Evolutionary conservation across 352 stramenopile species (phyloP).

Genomic region (Saprolegnia diclina): DNA sequence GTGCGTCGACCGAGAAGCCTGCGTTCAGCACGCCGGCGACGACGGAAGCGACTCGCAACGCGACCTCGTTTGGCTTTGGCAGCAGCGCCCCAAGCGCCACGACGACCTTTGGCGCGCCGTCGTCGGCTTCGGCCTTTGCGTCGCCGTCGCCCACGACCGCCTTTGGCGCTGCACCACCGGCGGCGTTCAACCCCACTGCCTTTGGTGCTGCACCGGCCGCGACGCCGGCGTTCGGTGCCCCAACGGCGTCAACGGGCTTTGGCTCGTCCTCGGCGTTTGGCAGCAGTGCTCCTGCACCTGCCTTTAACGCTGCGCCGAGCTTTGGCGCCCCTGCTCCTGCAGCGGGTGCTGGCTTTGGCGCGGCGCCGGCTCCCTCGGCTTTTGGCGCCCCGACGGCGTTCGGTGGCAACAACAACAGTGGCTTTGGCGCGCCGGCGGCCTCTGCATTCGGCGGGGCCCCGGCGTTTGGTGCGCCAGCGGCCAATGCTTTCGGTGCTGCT

Average conservation of each 20-base stretch:
- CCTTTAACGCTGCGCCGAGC: background rate
- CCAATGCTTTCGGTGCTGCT: slow-evolving; percentile 17
- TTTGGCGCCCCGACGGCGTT: slow-evolving; percentile 32
- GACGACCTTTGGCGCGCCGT: slow-evolving; percentile 30
- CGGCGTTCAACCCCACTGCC: slow-evolving; percentile 28
- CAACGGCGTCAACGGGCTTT: slow-evolving; percentile 27
- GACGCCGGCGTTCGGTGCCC: slow-evolving; percentile 16
- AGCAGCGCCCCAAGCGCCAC: slow-evolving; percentile 21
- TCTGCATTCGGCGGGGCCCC: slow-evolving; percentile 21
- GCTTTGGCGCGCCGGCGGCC: too few species aligned
- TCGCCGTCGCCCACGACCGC: slow-evolving; percentile 27
- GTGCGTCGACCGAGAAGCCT: background rate
- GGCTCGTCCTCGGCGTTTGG: slow-evolving; percentile 30
- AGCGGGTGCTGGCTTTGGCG: slow-evolving; percentile 39
- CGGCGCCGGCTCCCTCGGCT: slow-evolving; percentile 29
- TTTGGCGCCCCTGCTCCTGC: slow-evolving; percentile 29
- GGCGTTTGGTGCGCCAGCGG: slow-evolving; percentile 35
- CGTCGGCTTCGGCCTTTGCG: slow-evolving; percentile 20
- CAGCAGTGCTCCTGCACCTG: slow-evolving; percentile 29
- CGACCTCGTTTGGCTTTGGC: background rate
- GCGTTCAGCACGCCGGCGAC: background rate
- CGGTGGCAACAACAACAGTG: slow-evolving; percentile 11
- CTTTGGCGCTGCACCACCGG: background rate
- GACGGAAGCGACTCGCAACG: background rate
- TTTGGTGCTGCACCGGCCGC: slow-evolving; percentile 29